Conservation (phyloP, 129 eudicot species). For the Glebionis coronaria region DNA sequence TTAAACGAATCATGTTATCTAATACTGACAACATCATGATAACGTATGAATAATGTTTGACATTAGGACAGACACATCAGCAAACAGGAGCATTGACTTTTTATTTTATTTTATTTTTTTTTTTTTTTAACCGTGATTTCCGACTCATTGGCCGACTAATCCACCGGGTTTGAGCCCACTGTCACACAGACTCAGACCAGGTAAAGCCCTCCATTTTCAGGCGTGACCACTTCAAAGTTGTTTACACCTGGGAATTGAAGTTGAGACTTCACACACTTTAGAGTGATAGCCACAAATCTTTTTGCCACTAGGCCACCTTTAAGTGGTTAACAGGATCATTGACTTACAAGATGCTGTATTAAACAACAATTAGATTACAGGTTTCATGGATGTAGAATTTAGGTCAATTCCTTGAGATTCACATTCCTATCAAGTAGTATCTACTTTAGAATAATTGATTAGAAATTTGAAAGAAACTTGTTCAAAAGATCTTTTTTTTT, state of each 20-base stretch:
- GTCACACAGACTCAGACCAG: no score
- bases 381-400: slow-evolving; percentile 7
- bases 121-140: no score
- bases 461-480: neutral
- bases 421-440: slow-evolving; percentile 8
- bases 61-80: slow-evolving; percentile 4
- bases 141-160: no score
- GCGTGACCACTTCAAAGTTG: no score
- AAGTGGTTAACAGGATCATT: no score
- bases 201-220: no score
- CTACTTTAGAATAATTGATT: slow-evolving; percentile 14
- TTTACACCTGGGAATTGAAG: no score
- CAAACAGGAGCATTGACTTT: slow-evolving; percentile 9
- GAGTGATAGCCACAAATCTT: no score
- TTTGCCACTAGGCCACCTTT: no score
- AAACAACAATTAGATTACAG: slow-evolving; percentile 13
- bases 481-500: neutral
- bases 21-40: neutral
- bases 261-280: no score
- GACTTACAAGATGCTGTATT: neutral
- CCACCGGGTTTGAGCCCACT: no score
- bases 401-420: slow-evolving; percentile 36
- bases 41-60: neutral
- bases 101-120: no score
- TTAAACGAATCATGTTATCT: neutral